Conservation (phyloP, 2,329 filamentous ascomycete species). For the Diaporthe humulicola region DNA sequence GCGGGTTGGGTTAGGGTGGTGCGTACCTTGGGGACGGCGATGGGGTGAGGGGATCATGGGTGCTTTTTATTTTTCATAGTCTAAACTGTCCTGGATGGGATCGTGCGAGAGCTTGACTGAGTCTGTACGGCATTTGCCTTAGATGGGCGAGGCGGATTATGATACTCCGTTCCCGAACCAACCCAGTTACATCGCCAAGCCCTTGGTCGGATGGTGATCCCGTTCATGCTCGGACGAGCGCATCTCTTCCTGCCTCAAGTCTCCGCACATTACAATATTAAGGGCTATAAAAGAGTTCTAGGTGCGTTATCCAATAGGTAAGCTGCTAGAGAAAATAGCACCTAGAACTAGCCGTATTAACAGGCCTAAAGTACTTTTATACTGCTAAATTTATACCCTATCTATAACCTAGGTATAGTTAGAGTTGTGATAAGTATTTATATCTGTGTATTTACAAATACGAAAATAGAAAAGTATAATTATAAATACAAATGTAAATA, state of each 20-base stretch:
- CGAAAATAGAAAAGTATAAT: too few relatives aligned
- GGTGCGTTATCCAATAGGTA: too few relatives aligned
- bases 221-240: conserved; percentile 1
- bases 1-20: neutral
- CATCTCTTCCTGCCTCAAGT: neutral
- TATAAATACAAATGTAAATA: too few relatives aligned
- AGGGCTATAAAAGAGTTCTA: too few relatives aligned
- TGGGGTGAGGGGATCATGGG: neutral
- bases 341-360: too few relatives aligned
- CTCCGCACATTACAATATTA: neutral
- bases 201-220: conserved; percentile 5
- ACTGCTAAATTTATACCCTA: too few relatives aligned
- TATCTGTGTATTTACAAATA: too few relatives aligned
- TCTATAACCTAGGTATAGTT: too few relatives aligned
- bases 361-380: too few relatives aligned
- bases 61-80: neutral
- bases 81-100: too few relatives aligned
- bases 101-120: neutral
- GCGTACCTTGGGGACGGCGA: neutral
- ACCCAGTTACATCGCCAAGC: conserved; percentile 19
- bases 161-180: conserved; percentile 14
- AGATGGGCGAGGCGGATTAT: neutral
- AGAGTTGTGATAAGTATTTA: too few relatives aligned
- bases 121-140: neutral
- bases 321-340: too few relatives aligned